phyloP scores from a whole-genome alignment of 257 asterid species.

The Penstemon newberryi region DNA sequence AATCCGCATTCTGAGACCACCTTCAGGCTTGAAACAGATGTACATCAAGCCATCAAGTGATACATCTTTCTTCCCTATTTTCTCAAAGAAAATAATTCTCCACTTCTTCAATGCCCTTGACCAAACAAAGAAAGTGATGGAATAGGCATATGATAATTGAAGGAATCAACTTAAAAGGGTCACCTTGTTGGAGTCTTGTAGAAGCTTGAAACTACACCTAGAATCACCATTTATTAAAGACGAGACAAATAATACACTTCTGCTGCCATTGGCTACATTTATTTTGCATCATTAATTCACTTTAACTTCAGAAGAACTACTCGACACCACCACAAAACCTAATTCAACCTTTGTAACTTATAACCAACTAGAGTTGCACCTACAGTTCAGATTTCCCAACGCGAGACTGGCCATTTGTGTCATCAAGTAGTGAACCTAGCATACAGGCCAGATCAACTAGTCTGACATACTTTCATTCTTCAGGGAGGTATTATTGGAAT shows the following conservation, averaged over 20 bases:
- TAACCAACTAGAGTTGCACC: background rate
- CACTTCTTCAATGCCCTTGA: conserved; percentile 2
- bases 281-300: background rate
- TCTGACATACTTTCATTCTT: background rate
- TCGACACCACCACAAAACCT: background rate
- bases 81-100: background rate
- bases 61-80: background rate
- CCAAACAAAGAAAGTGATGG: conserved; percentile 18
- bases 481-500: background rate
- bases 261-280: background rate
- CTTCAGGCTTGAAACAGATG: background rate
- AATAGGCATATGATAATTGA: background rate
- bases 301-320: background rate
- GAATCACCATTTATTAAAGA: background rate
- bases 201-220: conserved; percentile 7
- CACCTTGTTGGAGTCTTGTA: background rate
- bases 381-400: background rate
- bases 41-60: background rate
- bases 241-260: background rate
- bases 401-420: too few species aligned
- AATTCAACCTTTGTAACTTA: background rate
- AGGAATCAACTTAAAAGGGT: background rate
- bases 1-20: background rate
- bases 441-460: background rate
- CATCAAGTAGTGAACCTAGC: background rate